phyloP scores from a whole-genome alignment of 371 early-diverging fungal species.

The Neoconidiobolus thromboides region DNA sequence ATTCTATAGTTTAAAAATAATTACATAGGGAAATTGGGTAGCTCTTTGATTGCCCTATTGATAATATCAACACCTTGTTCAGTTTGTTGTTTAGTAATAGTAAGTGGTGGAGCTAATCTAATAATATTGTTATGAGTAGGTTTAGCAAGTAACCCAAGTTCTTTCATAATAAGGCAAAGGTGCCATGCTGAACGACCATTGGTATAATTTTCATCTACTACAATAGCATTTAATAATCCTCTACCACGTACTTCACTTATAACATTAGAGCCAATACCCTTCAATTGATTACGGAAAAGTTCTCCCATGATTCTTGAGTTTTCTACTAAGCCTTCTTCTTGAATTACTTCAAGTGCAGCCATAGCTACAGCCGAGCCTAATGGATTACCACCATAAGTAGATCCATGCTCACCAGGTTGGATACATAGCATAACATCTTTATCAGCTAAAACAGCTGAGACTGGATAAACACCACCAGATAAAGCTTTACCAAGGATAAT shows the following conservation, averaged over 20 bases:
- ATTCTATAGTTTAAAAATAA: too few relatives aligned
- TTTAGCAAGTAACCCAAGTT: constrained; percentile 85
- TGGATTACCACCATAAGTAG: constrained; percentile 95
- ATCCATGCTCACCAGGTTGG: constrained; percentile 91
- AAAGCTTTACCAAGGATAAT: constrained; percentile 91
- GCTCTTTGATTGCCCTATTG: constrained; percentile 19
- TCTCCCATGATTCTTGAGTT: constrained; percentile 53
- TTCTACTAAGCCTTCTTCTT: constrained; percentile 81
- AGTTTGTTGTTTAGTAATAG: constrained; percentile 79
- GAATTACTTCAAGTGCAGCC: constrained; percentile 81
- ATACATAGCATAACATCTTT: constrained; percentile 84
- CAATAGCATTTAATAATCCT: constrained; percentile 90
- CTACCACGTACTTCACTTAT: constrained; percentile 67
- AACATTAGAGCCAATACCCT: constrained; percentile 51
- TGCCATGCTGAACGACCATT: constrained; percentile 88
- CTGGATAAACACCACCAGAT: constrained; percentile 89
- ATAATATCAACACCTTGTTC: constrained; percentile 67
- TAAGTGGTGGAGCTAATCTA: constrained; percentile 86
- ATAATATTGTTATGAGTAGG: constrained; percentile 98
- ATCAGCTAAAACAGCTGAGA: constrained; percentile 77
- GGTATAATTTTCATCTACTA: constrained; percentile 67
- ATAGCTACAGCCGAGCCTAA: constrained; percentile 87
- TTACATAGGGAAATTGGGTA: constrained; percentile 12
- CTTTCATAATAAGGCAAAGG: constrained; percentile 79
- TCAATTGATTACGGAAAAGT: constrained; percentile 56